These are phyloP conservation scores for Alternaria longipes DNA, from an alignment of 2,329 filamentous ascomycete species.

Conservation along the genomic window DNA sequence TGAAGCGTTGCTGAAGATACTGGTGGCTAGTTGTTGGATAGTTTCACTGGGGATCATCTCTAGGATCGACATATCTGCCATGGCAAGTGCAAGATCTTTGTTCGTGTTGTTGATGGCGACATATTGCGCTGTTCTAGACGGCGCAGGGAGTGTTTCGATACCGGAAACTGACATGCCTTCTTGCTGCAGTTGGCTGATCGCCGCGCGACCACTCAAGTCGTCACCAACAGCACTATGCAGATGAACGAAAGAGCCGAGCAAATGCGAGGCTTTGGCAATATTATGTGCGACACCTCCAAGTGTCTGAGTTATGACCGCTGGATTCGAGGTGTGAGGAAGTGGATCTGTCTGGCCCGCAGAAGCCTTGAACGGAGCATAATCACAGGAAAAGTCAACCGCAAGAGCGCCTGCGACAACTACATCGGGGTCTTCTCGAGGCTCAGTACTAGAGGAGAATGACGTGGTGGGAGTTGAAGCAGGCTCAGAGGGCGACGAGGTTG, in stretches of 20 bases:
- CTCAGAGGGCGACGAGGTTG: conserved; percentile 24
- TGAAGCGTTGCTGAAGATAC: conserved; percentile 19
- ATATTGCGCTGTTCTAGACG: conserved; percentile 84
- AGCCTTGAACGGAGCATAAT: conserved; percentile 66
- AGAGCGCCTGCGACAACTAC: conserved; percentile 92
- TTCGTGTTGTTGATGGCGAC: conserved; percentile 85
- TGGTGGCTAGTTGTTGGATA: conserved; percentile 26
- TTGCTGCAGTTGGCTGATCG: conserved; percentile 71
- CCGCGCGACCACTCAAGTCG: conserved; percentile 78
- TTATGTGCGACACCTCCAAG: conserved; percentile 94
- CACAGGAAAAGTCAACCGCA: conserved; percentile 86
- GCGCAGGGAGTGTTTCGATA: conserved; percentile 59
- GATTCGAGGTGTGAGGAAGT: conserved; percentile 82
- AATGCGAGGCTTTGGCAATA: conserved; percentile 83
- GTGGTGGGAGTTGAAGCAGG: conserved; percentile 20
- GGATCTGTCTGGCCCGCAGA: conserved; percentile 54
- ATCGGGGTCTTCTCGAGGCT: conserved; percentile 53
- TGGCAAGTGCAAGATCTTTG: conserved; percentile 87
- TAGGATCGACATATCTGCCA: conserved; percentile 94
- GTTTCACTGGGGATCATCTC: conserved; percentile 53
- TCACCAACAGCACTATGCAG: conserved; percentile 84
- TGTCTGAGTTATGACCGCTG: conserved; percentile 79
- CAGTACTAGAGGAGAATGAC: conserved; percentile 5
- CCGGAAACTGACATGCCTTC: conserved; percentile 71
- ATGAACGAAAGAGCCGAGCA: conserved; percentile 70